phyloP scores from a whole-genome alignment of 208 protist species.

The Trypanosoma caninum region DNA sequence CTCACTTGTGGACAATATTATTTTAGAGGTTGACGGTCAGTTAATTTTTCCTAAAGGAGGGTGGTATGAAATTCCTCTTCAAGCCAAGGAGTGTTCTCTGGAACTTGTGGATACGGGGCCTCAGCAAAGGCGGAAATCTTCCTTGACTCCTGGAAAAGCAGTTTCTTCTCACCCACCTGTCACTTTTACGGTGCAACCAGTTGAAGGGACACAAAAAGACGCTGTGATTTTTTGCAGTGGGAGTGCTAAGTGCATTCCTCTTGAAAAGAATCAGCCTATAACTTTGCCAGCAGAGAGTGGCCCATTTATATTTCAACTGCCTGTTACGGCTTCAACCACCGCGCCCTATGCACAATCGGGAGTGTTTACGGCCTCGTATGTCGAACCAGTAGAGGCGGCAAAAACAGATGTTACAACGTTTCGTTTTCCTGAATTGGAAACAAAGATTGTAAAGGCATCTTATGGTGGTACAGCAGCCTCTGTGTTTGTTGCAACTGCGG shows the following conservation, averaged over 20 bases:
- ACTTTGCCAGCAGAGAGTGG: constrained; percentile 40
- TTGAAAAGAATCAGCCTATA: constrained; percentile 33
- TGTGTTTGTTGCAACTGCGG: constrained; percentile 38
- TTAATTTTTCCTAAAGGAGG: constrained; percentile 41
- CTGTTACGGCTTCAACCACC: constrained; percentile 6
- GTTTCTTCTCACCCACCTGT: constrained; percentile 3
- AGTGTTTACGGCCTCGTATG: constrained; percentile 5
- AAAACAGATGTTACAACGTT: not conserved
- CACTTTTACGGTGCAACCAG: constrained; percentile 51
- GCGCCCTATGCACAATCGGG: not conserved
- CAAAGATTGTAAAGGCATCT: constrained; percentile 23
- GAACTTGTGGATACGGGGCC: constrained; percentile 19
- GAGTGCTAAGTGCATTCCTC: constrained; percentile 44
- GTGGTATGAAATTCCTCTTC: constrained; percentile 65
- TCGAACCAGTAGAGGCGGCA: constrained; percentile 11
- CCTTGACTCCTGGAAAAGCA: not conserved
- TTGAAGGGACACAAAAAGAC: constrained; percentile 20
- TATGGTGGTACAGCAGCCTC: constrained; percentile 6
- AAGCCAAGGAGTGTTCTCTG: constrained; percentile 54
- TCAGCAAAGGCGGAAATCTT: not conserved
- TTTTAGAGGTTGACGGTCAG: constrained; percentile 54
- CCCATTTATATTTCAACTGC: constrained; percentile 61
- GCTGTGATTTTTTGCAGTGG: constrained; percentile 49
- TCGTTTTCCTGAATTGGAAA: constrained; percentile 53
- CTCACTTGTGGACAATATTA: constrained; percentile 28